Conservation (phyloP, 2,329 filamentous ascomycete species). For the Chaetomiaceae sp. region DNA sequence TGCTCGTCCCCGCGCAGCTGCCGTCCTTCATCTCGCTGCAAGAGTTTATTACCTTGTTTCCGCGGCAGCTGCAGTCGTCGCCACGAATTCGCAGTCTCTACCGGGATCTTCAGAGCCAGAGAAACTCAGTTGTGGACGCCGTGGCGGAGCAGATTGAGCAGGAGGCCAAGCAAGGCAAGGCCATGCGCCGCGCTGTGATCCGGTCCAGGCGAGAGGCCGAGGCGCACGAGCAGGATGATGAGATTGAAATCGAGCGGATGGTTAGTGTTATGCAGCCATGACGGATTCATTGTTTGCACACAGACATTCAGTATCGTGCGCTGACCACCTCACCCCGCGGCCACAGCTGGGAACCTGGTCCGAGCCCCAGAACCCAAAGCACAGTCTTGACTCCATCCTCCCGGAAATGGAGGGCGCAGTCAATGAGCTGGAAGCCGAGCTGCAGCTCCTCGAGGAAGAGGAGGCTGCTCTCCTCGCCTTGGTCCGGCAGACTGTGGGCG, state of each 20-base stretch:
- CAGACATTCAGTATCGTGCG: neutral
- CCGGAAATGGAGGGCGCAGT: conserved; percentile 64
- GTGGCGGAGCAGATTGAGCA: conserved; percentile 59
- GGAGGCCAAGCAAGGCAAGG: conserved; percentile 57
- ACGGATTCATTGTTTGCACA: neutral
- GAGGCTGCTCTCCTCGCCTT: conserved; percentile 53
- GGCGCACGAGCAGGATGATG: conserved; percentile 52
- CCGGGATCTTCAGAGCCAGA: conserved; percentile 69
- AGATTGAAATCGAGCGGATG: conserved; percentile 56
- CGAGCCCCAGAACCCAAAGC: conserved; percentile 43
- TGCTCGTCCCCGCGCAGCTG: conserved; percentile 68
- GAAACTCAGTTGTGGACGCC: conserved; percentile 60
- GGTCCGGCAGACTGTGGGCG: conserved; percentile 61
- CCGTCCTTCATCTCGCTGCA: conserved; percentile 66
- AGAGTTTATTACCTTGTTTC: conserved; percentile 73
- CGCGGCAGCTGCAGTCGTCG: conserved; percentile 56
- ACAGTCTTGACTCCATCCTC: conserved; percentile 59
- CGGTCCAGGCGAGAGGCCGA: conserved; percentile 48
- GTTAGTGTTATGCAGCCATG: conserved; percentile 29
- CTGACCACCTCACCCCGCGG: too few species aligned
- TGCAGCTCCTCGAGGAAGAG: conserved; percentile 59
- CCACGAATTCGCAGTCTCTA: conserved; percentile 67
- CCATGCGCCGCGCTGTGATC: conserved; percentile 52
- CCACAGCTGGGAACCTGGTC: conserved; percentile 49
- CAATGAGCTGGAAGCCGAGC: conserved; percentile 60